These are phyloP conservation scores for Beta lomatogona DNA, from an alignment of 179 eudicot genomes.

Conservation along the genomic window DNA sequence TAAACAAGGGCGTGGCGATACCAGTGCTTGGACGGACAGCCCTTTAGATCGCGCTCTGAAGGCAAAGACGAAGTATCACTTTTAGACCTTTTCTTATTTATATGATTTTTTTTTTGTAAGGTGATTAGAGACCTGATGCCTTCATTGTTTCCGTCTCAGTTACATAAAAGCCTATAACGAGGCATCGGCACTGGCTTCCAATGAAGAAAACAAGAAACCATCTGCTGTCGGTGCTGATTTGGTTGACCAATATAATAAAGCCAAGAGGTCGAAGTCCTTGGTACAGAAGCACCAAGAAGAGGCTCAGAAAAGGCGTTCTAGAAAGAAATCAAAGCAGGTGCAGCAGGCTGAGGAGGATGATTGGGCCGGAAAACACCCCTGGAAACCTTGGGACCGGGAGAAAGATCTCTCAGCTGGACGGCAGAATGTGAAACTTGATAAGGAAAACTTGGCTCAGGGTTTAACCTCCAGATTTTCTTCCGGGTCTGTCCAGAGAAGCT, in stretches of 20 bases:
- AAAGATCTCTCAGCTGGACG: conserved; percentile 87
- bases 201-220: conserved; percentile 53
- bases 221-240: conserved; percentile 54
- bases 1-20: conserved; percentile 91
- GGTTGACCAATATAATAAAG: conserved; percentile 82
- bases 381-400: conserved; percentile 99
- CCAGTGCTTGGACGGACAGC: conserved; percentile 88
- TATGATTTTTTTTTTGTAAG: neutral
- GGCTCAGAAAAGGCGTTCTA: conserved; percentile 41
- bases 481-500: neutral
- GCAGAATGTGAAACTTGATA: conserved; percentile 65
- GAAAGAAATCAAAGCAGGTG: conserved; percentile 59
- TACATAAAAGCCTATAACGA: conserved; percentile 83
- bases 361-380: conserved; percentile 90
- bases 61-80: conserved; percentile 74
- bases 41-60: conserved; percentile 79
- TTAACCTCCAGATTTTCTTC: too few species aligned
- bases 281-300: conserved; percentile 81
- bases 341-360: conserved; percentile 39
- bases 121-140: neutral
- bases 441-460: conserved; percentile 21
- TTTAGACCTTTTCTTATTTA: neutral
- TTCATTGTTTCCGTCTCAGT: conserved; percentile 38
- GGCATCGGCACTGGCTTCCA: conserved; percentile 77
- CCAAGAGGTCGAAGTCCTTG: conserved; percentile 74